These are phyloP conservation scores for Saccharomycopsis sp. DNA, from an alignment of 805 yeast genomes.

Conservation along the genomic window DNA sequence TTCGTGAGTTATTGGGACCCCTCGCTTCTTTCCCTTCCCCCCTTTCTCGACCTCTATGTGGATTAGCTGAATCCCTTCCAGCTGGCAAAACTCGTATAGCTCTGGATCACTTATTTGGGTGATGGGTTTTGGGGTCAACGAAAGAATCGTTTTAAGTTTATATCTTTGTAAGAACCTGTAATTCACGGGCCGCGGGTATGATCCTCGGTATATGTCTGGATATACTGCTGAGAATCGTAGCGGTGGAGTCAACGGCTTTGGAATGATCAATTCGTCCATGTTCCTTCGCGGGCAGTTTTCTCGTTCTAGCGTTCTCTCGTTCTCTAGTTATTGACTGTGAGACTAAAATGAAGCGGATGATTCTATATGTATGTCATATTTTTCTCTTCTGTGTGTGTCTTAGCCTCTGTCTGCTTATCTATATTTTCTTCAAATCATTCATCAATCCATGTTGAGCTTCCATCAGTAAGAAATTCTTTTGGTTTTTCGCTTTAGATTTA, in stretches of 20 bases:
- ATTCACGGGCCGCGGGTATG: conserved; percentile 76
- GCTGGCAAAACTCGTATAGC: conserved; percentile 45
- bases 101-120: conserved; percentile 43
- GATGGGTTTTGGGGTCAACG: conserved; percentile 74
- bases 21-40: conserved; percentile 66
- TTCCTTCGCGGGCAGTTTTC: conserved; percentile 12
- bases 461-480: too few relatives aligned
- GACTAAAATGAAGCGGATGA: too few relatives aligned
- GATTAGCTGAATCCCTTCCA: conserved; percentile 49
- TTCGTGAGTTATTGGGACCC: conserved; percentile 69
- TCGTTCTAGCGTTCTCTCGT: too few relatives aligned
- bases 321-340: too few relatives aligned
- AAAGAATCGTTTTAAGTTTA: conserved; percentile 61
- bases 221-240: conserved; percentile 68
- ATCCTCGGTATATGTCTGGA: conserved; percentile 70
- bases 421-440: too few relatives aligned
- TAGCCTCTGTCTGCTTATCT: too few relatives aligned
- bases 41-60: conserved; percentile 62
- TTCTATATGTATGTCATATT: too few relatives aligned
- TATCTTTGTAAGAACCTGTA: conserved; percentile 60
- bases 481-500: too few relatives aligned
- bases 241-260: conserved; percentile 54
- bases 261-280: neutral
- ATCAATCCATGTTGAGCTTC: too few relatives aligned
- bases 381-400: too few relatives aligned